Percentiles rank a stretch among this genome's conserved stretches.
These are phyloP conservation scores for Trametes polyzona DNA, from an alignment of 1,284 basidiomycete genomes.

Conservation along the genomic window DNA sequence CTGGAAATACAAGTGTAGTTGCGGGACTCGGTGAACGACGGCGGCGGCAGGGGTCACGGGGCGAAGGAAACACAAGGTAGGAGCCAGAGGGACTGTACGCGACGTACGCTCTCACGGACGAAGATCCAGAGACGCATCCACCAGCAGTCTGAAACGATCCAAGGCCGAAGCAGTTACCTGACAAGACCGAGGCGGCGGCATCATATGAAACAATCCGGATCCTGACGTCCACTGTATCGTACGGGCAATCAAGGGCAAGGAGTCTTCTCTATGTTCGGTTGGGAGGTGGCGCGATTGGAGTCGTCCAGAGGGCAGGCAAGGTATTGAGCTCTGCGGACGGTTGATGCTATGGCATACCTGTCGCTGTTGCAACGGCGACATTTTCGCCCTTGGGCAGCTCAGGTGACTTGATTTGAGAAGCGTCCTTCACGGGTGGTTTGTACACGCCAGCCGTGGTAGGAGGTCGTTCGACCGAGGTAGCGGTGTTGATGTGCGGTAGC, in stretches of 20 bases:
- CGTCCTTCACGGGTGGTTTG: conserved; percentile 44
- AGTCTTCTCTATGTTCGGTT: conserved; percentile 16
- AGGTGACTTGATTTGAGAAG: conserved; percentile 60
- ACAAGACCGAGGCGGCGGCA: conserved; percentile 13
- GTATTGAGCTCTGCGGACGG: background rate
- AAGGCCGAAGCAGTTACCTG: conserved; percentile 21
- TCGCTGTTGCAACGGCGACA: conserved; percentile 56
- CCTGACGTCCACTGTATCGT: conserved; percentile 22
- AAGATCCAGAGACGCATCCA: conserved; percentile 4
- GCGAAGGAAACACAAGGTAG: background rate
- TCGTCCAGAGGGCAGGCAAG: background rate
- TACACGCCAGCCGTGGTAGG: conserved; percentile 38
- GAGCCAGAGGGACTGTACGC: background rate
- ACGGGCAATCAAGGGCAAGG: conserved; percentile 9
- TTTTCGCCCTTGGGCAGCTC: conserved; percentile 69
- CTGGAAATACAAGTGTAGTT: conserved; percentile 15
- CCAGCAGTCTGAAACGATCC: conserved; percentile 5
- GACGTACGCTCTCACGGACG: background rate
- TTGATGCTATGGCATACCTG: conserved; percentile 50
- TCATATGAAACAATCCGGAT: conserved; percentile 21
- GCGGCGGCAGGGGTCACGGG: background rate
- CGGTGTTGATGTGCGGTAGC: conserved; percentile 13
- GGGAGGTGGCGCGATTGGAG: background rate
- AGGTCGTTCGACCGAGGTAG: conserved; percentile 17
- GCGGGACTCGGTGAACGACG: background rate